These are phyloP conservation scores for Solanum sejunctum DNA, from an alignment of 257 asterid genomes.

Conservation along the genomic window DNA sequence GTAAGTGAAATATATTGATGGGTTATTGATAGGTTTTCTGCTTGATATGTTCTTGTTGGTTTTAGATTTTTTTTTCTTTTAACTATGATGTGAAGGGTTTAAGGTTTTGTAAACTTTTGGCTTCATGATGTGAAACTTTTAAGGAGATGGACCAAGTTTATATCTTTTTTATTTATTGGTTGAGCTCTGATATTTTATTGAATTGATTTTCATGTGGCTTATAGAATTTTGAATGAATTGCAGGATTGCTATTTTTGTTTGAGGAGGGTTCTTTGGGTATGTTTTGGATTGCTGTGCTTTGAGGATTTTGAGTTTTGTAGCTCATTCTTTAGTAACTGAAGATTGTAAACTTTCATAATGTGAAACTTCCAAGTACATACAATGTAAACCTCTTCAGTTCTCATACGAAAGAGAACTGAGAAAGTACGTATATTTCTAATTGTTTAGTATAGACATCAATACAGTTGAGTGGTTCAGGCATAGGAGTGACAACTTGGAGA, in stretches of 20 bases:
- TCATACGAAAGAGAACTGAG: background rate
- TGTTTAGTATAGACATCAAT: background rate
- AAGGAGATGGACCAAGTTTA: slow-evolving; percentile 93
- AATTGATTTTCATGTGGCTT: background rate
- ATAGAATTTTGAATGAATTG: background rate
- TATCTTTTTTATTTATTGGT: slow-evolving; percentile 7
- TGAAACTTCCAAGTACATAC: slow-evolving; percentile 43
- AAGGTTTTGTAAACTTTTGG: slow-evolving; percentile 54
- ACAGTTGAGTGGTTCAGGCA: background rate
- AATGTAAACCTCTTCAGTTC: slow-evolving; percentile 12
- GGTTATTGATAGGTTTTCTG: background rate
- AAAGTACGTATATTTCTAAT: background rate
- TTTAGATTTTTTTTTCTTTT: background rate
- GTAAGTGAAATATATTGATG: slow-evolving; percentile 18
- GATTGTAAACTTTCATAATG: slow-evolving; percentile 60
- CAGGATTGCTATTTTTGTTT: background rate
- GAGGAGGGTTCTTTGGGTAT: too few relatives aligned
- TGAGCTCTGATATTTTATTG: background rate
- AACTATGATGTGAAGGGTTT: background rate
- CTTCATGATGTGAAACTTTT: slow-evolving; percentile 86
- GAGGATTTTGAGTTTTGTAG: background rate
- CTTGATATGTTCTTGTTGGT: background rate
- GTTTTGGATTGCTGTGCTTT: too few relatives aligned
- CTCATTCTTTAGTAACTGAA: background rate
- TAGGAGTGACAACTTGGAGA: background rate